Conservation (phyloP, 1,284 basidiomycete genomes). For the Pholiota adiposa region DNA sequence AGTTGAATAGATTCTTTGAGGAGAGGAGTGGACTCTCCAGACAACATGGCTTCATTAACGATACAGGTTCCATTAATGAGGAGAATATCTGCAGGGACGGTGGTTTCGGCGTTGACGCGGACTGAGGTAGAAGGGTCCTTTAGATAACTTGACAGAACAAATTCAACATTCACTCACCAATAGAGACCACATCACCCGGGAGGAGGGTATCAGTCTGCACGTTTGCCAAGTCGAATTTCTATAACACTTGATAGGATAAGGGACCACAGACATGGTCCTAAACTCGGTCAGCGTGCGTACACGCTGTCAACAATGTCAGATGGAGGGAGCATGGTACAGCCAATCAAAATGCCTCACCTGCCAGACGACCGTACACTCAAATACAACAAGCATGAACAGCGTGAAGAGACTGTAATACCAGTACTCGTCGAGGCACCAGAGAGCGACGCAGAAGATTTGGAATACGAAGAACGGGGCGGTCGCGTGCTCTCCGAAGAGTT, state of each 20-base stretch:
- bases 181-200: conserved; percentile 89
- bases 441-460: conserved; percentile 93
- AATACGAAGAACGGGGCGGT: conserved; percentile 94
- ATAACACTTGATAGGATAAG: conserved; percentile 83
- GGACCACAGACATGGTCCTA: conserved; percentile 91
- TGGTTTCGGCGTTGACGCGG: conserved; percentile 82
- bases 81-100: conserved; percentile 89
- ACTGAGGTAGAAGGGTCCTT: conserved; percentile 38
- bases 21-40: conserved; percentile 93
- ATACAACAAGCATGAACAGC: conserved; percentile 94
- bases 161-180: conserved; percentile 49
- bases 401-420: conserved; percentile 98
- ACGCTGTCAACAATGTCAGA: conserved; percentile 53
- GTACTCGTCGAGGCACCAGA: conserved; percentile 97
- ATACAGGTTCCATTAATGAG: conserved; percentile 89
- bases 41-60: conserved; percentile 97
- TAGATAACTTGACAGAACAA: background rate
- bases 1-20: conserved; percentile 93
- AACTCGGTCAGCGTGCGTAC: conserved; percentile 91
- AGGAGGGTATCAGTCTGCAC: conserved; percentile 85
- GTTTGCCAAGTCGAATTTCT: conserved; percentile 81
- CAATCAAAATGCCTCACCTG: conserved; percentile 61
- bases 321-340: background rate
- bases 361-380: conserved; percentile 97
- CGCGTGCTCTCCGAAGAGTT: conserved; percentile 91